These are phyloP conservation scores for Dipsacomyces acuminosporus DNA, from an alignment of 371 early-diverging fungal species.

Conservation along the genomic window DNA sequence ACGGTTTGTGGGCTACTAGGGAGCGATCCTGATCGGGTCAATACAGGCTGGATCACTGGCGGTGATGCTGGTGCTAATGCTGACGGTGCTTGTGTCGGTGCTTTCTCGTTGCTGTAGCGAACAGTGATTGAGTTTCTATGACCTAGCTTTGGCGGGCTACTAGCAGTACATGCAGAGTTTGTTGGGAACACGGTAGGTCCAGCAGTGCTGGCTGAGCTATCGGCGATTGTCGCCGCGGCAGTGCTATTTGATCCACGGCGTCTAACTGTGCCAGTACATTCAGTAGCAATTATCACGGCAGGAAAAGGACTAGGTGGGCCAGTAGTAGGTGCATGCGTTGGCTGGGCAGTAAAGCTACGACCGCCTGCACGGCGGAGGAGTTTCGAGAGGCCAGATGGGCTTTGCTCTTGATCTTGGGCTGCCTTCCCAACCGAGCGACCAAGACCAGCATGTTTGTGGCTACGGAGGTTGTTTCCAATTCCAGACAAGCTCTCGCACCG, in stretches of 20 bases:
- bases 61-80: background rate
- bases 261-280: background rate
- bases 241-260: constrained; percentile 16
- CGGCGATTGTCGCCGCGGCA: constrained; percentile 7
- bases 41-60: no score
- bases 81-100: background rate
- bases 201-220: constrained; percentile 4
- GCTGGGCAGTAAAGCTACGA: background rate
- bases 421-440: constrained; percentile 25
- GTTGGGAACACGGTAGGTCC: constrained; percentile 22
- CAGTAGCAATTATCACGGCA: background rate
- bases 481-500: constrained; percentile 38
- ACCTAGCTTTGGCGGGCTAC: background rate
- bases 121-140: constrained; percentile 4
- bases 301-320: background rate
- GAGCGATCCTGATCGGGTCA: background rate
- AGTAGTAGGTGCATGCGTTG: background rate
- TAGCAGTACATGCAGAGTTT: constrained; percentile 2
- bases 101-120: background rate
- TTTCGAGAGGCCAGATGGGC: constrained; percentile 5
- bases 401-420: background rate
- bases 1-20: constrained; percentile 2
- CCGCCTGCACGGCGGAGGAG: background rate
- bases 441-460: constrained; percentile 17
- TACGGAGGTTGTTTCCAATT: constrained; percentile 36